Evolutionary conservation across 148 eudicot species (phyloP).

Genomic region (Nepenthes gracilis): DNA sequence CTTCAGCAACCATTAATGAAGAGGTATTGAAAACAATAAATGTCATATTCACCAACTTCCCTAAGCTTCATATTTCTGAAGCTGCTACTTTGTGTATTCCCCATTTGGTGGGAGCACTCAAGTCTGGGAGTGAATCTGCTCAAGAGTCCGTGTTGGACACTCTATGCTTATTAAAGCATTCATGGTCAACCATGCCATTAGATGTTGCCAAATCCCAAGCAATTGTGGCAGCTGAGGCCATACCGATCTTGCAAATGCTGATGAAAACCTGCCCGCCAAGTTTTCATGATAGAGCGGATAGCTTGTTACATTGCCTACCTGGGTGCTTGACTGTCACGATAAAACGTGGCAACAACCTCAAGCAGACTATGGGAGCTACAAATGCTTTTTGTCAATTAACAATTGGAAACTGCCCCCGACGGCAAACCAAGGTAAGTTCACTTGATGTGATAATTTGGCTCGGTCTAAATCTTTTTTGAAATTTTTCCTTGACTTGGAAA

Average conservation of each 20-base stretch:
- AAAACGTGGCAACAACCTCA: slow-evolving; percentile 57
- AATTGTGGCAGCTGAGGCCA: slow-evolving; percentile 65
- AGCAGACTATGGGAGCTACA: slow-evolving; percentile 60
- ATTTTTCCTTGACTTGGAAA: not conserved
- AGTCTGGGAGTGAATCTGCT: slow-evolving; percentile 62
- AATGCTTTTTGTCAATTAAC: slow-evolving; percentile 65
- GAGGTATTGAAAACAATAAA: slow-evolving; percentile 59
- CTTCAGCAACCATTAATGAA: slow-evolving; percentile 53
- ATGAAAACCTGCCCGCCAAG: slow-evolving; percentile 72
- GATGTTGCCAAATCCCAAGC: slow-evolving; percentile 72
- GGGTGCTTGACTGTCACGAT: slow-evolving; percentile 78
- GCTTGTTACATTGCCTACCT: slow-evolving; percentile 64
- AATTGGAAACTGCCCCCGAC: slow-evolving; percentile 65
- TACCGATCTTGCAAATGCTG: slow-evolving; percentile 69
- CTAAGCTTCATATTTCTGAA: slow-evolving; percentile 62
- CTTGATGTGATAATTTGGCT: not conserved
- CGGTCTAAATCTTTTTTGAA: not conserved
- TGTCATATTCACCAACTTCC: slow-evolving; percentile 62
- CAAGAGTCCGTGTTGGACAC: slow-evolving; percentile 62
- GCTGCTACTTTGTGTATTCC: slow-evolving; percentile 80
- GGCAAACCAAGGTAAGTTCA: slow-evolving; percentile 59
- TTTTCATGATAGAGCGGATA: slow-evolving; percentile 71
- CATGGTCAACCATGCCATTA: slow-evolving; percentile 69
- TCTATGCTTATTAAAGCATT: slow-evolving; percentile 51
- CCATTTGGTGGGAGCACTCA: slow-evolving; percentile 62